These are phyloP conservation scores for Limnanthes douglasii DNA, from an alignment of 345 rosid genomes.

Conservation along the genomic window DNA sequence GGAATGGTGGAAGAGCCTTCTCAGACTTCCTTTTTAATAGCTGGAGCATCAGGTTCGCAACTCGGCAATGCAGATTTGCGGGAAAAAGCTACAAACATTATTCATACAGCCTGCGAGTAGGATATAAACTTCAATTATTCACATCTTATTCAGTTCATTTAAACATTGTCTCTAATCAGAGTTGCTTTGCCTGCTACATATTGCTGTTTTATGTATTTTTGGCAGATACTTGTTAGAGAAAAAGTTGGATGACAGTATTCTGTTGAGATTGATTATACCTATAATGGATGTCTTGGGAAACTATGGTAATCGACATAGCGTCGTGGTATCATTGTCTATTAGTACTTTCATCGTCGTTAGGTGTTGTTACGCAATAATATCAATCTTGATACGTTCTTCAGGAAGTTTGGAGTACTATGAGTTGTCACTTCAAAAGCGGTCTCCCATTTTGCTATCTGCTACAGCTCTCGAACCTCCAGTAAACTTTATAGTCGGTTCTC, in stretches of 20 bases:
- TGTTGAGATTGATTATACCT: conserved; percentile 69
- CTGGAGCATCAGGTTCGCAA: conserved; percentile 84
- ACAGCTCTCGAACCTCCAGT: conserved; percentile 90
- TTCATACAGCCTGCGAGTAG: conserved; percentile 90
- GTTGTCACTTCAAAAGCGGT: conserved; percentile 96
- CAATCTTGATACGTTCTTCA: no score
- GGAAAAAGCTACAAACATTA: conserved; percentile 71
- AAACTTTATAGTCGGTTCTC: conserved; percentile 73
- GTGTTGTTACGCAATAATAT: no score
- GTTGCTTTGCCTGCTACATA: conserved; percentile 13
- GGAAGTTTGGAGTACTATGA: conserved; percentile 94
- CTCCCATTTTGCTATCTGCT: conserved; percentile 96
- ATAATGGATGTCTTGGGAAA: conserved; percentile 92
- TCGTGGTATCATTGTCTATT: no score
- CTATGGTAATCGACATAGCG: conserved; percentile 72
- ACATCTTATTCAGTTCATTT: no score
- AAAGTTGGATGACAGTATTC: conserved; percentile 96
- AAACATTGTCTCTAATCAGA: no score
- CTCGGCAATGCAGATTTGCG: conserved; percentile 80
- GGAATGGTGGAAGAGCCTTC: conserved; percentile 39
- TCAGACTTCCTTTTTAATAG: conserved; percentile 85
- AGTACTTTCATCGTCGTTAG: no score
- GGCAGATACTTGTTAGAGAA: conserved; percentile 75
- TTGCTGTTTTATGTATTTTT: conserved; percentile 10
- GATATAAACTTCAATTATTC: no score